Percentiles rank a stretch among this genome's conserved stretches.
Evolutionary conservation across 208 protist species (phyloP).

Genomic region (Tritrichomonas foetus): DNA sequence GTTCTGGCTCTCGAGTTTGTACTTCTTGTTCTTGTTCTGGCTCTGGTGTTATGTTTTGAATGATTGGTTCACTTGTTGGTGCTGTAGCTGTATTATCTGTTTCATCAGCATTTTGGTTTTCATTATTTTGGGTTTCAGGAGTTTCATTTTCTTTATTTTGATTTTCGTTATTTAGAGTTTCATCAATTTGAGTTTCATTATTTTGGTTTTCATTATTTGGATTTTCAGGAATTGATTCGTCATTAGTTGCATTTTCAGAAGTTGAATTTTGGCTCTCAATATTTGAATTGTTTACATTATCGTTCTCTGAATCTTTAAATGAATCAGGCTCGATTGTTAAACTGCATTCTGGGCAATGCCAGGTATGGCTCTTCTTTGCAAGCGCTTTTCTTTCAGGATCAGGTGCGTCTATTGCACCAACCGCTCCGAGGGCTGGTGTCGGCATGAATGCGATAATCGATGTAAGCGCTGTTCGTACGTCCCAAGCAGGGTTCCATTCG

Average conservation of each 20-base stretch:
- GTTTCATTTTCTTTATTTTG: neutral
- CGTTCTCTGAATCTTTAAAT: neutral
- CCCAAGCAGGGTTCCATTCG: neutral
- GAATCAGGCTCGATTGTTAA: neutral
- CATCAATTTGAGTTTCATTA: neutral
- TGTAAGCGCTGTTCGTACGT: slow-evolving; percentile 64
- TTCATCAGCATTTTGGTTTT: neutral
- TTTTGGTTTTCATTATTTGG: neutral
- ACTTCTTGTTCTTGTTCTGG: neutral
- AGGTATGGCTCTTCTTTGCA: neutral
- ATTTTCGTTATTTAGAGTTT: neutral
- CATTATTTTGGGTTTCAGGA: neutral
- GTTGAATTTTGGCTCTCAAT: neutral
- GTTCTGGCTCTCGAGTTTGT: neutral
- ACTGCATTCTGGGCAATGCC: neutral
- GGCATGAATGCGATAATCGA: slow-evolving; percentile 71
- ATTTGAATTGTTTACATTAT: neutral
- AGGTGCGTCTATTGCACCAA: slow-evolving; percentile 51
- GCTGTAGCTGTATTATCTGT: neutral
- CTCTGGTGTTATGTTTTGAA: neutral
- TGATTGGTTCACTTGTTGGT: neutral
- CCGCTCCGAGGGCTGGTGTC: slow-evolving; percentile 64
- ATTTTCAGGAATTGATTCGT: neutral
- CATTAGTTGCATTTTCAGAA: neutral
- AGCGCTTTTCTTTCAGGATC: neutral